A percentile compares a stretch with the other conserved stretches of the same genome.
Conservation (phyloP, 1,139 yeast genomes). For the Yamadazyma taylorii region DNA sequence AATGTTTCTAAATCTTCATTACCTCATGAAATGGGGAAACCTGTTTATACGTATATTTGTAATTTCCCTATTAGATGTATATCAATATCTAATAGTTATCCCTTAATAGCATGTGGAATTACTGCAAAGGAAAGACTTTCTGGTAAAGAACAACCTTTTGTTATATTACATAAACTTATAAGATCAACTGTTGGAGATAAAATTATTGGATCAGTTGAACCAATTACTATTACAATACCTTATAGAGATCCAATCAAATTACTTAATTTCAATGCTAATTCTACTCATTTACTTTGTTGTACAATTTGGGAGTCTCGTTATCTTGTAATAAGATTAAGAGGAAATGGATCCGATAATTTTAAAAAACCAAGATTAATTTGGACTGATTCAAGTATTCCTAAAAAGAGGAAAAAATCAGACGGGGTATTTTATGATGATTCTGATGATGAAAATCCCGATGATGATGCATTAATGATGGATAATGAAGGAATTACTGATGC, state of each 20-base stretch:
- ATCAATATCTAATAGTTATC: constrained; percentile 65
- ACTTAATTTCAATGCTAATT: constrained; percentile 68
- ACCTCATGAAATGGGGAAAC: constrained; percentile 49
- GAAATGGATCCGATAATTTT: constrained; percentile 31
- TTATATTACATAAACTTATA: constrained; percentile 59
- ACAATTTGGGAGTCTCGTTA: constrained; percentile 82
- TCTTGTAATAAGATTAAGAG: constrained; percentile 65
- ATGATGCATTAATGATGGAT: constrained; percentile 51
- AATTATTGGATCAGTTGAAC: constrained; percentile 42
- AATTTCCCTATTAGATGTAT: constrained; percentile 79
- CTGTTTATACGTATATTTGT: constrained; percentile 67
- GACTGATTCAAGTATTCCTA: constrained; percentile 30
- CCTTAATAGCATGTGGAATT: constrained; percentile 74
- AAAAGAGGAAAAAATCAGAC: constrained; percentile 18
- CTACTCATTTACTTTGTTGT: constrained; percentile 73
- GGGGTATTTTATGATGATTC: constrained; percentile 18
- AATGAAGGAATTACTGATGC: constrained; percentile 88
- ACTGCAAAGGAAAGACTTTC: constrained; percentile 73
- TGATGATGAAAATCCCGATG: constrained; percentile 23
- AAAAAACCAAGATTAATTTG: constrained; percentile 63
- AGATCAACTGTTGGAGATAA: constrained; percentile 17
- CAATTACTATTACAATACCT: constrained; percentile 77
- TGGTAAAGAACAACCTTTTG: constrained; percentile 77
- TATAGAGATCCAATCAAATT: constrained; percentile 82
- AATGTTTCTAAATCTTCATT: constrained; percentile 44